A percentile compares a stretch with the other conserved stretches of the same genome.
phyloP scores from a whole-genome alignment of 1,284 basidiomycete genomes.

The Ceratobasidium sp. region DNA sequence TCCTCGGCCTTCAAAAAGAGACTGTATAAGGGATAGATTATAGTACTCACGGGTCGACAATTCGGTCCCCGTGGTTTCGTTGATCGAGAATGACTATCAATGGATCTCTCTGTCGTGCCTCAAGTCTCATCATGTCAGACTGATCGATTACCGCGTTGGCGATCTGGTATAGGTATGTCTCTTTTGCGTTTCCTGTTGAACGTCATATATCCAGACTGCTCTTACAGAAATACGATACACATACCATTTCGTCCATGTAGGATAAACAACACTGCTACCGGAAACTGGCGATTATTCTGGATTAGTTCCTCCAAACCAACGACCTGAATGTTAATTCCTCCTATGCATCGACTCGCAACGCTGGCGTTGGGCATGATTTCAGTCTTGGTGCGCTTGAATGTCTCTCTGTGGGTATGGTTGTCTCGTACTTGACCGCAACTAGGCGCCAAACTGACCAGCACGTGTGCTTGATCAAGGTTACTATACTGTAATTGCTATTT shows the following conservation, averaged over 20 bases:
- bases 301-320: conserved; percentile 19
- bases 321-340: conserved; percentile 19
- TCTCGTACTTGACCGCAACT: no score
- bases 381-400: no score
- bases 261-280: conserved; percentile 27
- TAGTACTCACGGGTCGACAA: conserved; percentile 47
- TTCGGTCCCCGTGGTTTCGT: conserved; percentile 55
- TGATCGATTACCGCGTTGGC: conserved; percentile 17
- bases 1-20: not conserved
- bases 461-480: no score
- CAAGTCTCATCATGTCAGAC: not conserved
- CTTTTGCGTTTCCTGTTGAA: conserved; percentile 9
- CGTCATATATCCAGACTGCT: not conserved
- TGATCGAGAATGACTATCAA: conserved; percentile 52
- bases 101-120: conserved; percentile 15
- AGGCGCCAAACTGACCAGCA: no score
- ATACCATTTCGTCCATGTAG: conserved; percentile 21
- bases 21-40: not conserved
- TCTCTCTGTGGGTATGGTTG: no score
- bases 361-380: conserved; percentile 14
- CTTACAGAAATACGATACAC: not conserved
- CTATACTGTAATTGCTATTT: no score
- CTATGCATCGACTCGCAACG: conserved; percentile 8
- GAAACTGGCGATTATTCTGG: not conserved
- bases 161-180: conserved; percentile 4